These are phyloP conservation scores for Pseudozyma pruni DNA, from an alignment of 1,284 basidiomycete genomes.

Conservation along the genomic window DNA sequence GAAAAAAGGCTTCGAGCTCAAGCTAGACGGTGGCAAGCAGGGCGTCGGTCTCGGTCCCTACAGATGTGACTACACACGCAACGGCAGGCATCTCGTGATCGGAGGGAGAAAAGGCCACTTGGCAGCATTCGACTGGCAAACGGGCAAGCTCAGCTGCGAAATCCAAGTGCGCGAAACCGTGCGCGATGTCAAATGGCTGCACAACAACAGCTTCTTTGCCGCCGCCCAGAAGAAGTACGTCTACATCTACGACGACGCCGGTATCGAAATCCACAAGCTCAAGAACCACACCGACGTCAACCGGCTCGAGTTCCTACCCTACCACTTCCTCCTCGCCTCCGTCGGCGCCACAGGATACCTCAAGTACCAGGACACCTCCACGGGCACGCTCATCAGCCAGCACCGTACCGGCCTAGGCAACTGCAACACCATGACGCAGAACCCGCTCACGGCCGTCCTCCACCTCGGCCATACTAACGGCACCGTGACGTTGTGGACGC, in stretches of 20 bases:
- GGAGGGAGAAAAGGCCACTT: constrained; percentile 82
- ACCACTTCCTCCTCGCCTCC: constrained; percentile 91
- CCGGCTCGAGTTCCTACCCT: constrained; percentile 89
- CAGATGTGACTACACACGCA: constrained; percentile 82
- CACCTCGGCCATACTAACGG: constrained; percentile 84
- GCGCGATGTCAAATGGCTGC: constrained; percentile 90
- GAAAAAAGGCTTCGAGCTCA: constrained; percentile 81
- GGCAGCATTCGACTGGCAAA: constrained; percentile 95
- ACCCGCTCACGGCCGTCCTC: constrained; percentile 87
- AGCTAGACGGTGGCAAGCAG: constrained; percentile 75
- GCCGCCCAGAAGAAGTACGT: constrained; percentile 97
- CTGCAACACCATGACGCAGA: constrained; percentile 88
- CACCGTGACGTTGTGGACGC: constrained; percentile 93
- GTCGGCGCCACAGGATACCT: constrained; percentile 88
- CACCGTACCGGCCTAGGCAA: constrained; percentile 79
- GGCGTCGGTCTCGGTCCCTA: constrained; percentile 75
- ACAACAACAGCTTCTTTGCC: constrained; percentile 90
- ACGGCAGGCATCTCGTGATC: constrained; percentile 77
- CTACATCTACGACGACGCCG: constrained; percentile 91
- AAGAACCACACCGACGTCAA: constrained; percentile 86
- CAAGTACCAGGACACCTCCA: constrained; percentile 97
- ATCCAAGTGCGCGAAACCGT: constrained; percentile 89
- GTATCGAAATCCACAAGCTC: constrained; percentile 85
- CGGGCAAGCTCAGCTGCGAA: constrained; percentile 85
- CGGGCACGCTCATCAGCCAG: constrained; percentile 85